Base-by-base conservation (phyloP, 1,284 basidiomycete genomes). In the Cryptococcus amylolentus region DNA sequence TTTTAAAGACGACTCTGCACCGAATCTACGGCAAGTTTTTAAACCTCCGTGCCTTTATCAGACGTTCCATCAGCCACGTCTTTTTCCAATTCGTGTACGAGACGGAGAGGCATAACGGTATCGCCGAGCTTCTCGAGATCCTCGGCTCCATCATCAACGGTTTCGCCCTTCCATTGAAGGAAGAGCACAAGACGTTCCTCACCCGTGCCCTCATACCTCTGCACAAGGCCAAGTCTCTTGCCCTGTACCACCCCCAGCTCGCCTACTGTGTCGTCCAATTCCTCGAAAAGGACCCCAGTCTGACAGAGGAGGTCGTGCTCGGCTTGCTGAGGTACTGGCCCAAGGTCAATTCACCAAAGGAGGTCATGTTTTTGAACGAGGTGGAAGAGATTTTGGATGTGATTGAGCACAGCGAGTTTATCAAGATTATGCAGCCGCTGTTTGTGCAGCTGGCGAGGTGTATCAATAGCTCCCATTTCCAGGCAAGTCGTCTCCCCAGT, bases 291-390 rank as follows among this genome's bases (percentile, higher is more conserved):
- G 96, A 98, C 68, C 84, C 91, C 2, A 77, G 83, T 4, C 82
- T 98, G 53, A 96, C 94, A 20, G 91, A 98, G 78, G 94, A 98
- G 56, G 96, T 99, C 39, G 88, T 98, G 75, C 80, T 95, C 54
- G 96, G 96, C 18, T 81, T 99, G 20, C 83, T 99, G 72, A 89
- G 90, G 72, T 99, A 86, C 80, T 99, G 96, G 96, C 96, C 96
- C 45, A 98, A 98, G 79, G 95, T 98, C 69, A 98, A 98, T 78
- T 95, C 91, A 48, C 94, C 93, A n/a, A 99, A 99, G 79, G 96
- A 98, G 77, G 96, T 98, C 78, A 98, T 99, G 96, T 98, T 92
- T 81, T 82, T 99, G 63, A 98, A 98, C 79, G 96, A 99, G 81
- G 92, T 98, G 57, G 96, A 99, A 78, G 96, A 99, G 80, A 91